Evolutionary conservation across 257 asterid genomes (phyloP), one percentile per base, ranked within the genome.

Genomic region (Scutellaria minor): DNA sequence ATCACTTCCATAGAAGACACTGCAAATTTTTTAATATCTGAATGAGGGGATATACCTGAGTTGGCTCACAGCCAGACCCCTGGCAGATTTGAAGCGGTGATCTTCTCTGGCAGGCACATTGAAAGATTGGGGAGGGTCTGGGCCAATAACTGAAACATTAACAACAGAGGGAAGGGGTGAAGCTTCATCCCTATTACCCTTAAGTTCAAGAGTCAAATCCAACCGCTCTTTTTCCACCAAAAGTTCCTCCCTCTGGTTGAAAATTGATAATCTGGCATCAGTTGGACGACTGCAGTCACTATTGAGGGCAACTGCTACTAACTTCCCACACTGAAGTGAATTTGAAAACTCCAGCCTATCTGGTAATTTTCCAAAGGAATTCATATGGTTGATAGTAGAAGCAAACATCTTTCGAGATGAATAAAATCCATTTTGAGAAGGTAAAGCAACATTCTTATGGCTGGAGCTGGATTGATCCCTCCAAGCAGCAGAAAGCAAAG

Each of bases 401-500:
- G 71, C 74, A 24, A 74, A 65, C 39, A 71, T 20, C 64, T 74
- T 82, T 37, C 60, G 77, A 71, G 87, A 78, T 68, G 89, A 67
- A 72, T 80, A 83, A 44, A 81, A 80, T 67, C 90, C 92, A 75
- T 82, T 86, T 70, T 75, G 84, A 40, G 80, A 75, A 71, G 78
- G 64, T 37, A 64, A 78, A 57, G 63, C 65, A 6, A 46, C 68
- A 54, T 74, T 79, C 57, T 68, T 77, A 57, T 65, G 78, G 68
- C 61, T 77, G 76, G 78, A 70, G 66, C 57, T 67, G 42, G 85
- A 80, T 45, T 68, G 70, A 68, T 75, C 80, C 77, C 83, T 90
- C 98, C 96, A 89, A 64, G 83, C 79, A 51, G 91, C 84, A 77
- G 96, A 90, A 73, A 92, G 85, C 77, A 89, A 75, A 68, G 90